Evolutionary conservation across 2,329 filamentous ascomycete species (phyloP).

Genomic region (Apiospora rasikravindrae): DNA sequence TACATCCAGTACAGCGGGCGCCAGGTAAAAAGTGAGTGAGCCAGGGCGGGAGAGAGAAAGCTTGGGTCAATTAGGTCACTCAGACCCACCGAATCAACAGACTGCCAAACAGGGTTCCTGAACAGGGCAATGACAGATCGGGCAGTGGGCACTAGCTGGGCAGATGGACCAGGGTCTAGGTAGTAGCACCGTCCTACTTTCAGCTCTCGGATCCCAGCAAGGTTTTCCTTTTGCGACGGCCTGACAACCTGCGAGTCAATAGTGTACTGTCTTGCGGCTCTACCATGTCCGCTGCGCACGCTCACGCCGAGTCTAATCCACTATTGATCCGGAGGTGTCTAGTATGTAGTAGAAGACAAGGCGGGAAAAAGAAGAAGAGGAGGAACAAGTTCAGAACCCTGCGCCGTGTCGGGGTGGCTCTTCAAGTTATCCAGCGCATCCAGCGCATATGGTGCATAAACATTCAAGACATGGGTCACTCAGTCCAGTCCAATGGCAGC

Average conservation of each 20-base stretch:
- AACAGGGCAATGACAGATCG: slow-evolving; percentile 5
- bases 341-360: neutral
- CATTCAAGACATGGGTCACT: neutral
- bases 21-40: neutral
- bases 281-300: neutral
- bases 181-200: neutral
- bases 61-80: slow-evolving; percentile 10
- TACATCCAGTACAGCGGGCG: too few relatives aligned
- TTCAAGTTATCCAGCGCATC: neutral
- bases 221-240: neutral
- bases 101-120: slow-evolving; percentile 3
- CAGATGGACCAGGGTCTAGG: slow-evolving; percentile 1
- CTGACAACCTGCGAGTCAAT: slow-evolving; percentile 15
- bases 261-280: slow-evolving; percentile 9
- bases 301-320: neutral
- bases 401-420: neutral
- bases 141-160: neutral
- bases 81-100: slow-evolving; percentile 8
- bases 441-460: neutral
- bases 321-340: neutral
- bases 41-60: neutral
- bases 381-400: neutral
- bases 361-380: neutral
- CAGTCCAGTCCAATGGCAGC: too few relatives aligned
- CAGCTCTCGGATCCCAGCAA: neutral